Base-by-base conservation (phyloP, 139 green algal genomes). In the Trebouxia sp. region DNA sequence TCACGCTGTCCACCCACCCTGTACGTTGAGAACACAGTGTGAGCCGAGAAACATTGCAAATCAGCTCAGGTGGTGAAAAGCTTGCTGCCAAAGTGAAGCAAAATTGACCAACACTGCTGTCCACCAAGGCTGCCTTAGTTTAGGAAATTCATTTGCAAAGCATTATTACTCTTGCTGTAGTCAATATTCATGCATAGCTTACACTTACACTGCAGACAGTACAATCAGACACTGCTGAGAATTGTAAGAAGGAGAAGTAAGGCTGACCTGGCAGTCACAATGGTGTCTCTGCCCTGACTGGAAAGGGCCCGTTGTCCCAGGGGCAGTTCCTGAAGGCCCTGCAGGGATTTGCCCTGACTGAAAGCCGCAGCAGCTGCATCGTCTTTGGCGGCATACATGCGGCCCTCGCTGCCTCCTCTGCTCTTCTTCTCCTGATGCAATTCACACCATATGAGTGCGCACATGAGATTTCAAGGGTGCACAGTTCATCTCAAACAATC, bases 371-470 rank as follows among this genome's bases (percentile, higher is more conserved):
- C 86, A 20, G 93, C 85, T 11, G 81, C 84, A 1, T 87, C 84
- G 45, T 96, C 91, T 53, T 86, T 87, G 0, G 91, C 92, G 5
- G 83, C 93, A 83, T 89, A 95, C 93, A 97, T 96, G 20, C 83
- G 76, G n/a, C 53, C 48, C 43, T 47, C 47, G 30, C 45, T 56
- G 24, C 62, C 43, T 28, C 32, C 62, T 41, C 48, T 66, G 42
- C 78, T 37, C 30, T 58, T 48, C 62, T 72, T 80, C 24, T 30
- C 24, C 45, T 65, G 37, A n/a, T 39, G n/a, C 62, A n/a, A 38
- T 22, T 42, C 17, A 32, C 26, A 28, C 24, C 62, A 45, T 72
- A 50, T 51, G 35, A 47, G 66, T n/a, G 48, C 1, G 14, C 32
- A 20, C 8, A n/a, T 11, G 20, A 51, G 35, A 37, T 51, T n/a